Percentiles rank a stretch among this genome's conserved stretches.
phyloP scores from a whole-genome alignment of 192 early-diverging fungal species.

The Coemansia furcata region DNA sequence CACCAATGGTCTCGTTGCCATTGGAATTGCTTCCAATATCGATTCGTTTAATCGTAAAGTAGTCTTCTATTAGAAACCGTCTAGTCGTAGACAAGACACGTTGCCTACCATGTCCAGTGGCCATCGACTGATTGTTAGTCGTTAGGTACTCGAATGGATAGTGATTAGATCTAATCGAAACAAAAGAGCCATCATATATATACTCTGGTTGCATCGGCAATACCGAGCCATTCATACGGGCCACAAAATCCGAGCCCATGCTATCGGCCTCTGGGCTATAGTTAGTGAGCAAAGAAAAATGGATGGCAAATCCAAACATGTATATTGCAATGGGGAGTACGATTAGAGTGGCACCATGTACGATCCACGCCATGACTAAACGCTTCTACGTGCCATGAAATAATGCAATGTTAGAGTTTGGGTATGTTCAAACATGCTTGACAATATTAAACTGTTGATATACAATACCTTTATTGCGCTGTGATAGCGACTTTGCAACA shows the following conservation, averaged over 20 bases:
- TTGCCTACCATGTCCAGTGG: conserved; percentile 32
- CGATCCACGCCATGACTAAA: conserved; percentile 72
- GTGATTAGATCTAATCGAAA: conserved; percentile 74
- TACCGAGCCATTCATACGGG: conserved; percentile 70
- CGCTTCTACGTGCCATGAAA: conserved; percentile 51
- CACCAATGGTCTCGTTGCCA: conserved; percentile 63
- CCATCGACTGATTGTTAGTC: conserved; percentile 44
- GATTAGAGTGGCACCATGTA: conserved; percentile 68
- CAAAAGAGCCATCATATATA: conserved; percentile 76
- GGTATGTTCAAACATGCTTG: not conserved
- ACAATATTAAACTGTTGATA: conserved; percentile 56
- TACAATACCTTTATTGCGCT: conserved; percentile 20
- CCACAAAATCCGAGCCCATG: conserved; percentile 93
- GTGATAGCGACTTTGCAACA: conserved; percentile 35
- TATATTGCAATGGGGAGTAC: conserved; percentile 75
- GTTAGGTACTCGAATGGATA: conserved; percentile 82
- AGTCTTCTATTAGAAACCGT: conserved; percentile 84
- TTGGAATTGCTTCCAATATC: conserved; percentile 17
- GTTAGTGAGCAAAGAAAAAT: conserved; percentile 75
- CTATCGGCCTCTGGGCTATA: conserved; percentile 80
- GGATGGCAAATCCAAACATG: conserved; percentile 68
- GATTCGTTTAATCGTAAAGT: conserved; percentile 61
- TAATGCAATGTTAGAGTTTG: not conserved
- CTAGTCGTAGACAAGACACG: conserved; percentile 73
- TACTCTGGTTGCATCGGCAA: conserved; percentile 74